These are phyloP conservation scores for Aspergillus incahuasiensis DNA, from an alignment of 495 filamentous ascomycete genomes.

Conservation along the genomic window DNA sequence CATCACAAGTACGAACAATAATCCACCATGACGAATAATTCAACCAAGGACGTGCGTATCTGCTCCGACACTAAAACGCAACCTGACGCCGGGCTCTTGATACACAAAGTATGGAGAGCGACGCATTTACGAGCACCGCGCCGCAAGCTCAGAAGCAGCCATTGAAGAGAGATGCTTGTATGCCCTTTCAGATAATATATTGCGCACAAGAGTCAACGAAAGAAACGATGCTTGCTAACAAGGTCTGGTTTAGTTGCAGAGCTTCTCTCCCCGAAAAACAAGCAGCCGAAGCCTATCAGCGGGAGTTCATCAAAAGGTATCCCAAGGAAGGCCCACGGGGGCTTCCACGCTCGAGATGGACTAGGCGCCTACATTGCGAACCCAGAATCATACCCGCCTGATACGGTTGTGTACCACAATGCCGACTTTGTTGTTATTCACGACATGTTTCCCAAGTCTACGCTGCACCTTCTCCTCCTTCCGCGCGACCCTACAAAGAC, in stretches of 20 bases:
- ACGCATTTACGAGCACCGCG: background rate
- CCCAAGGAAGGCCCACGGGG: slow-evolving; percentile 16
- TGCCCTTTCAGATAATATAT: slow-evolving; percentile 1
- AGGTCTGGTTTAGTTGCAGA: slow-evolving; percentile 52
- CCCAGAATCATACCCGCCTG: slow-evolving; percentile 57
- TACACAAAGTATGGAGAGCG: background rate
- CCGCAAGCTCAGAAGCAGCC: slow-evolving; percentile 14
- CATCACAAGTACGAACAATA: background rate
- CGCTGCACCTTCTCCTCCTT: slow-evolving; percentile 80
- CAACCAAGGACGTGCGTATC: background rate
- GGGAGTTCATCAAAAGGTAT: slow-evolving; percentile 25
- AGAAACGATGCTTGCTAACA: background rate
- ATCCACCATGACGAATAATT: background rate
- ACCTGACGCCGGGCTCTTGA: background rate
- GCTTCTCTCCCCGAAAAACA: slow-evolving; percentile 60
- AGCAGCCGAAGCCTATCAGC: slow-evolving; percentile 34
- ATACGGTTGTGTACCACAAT: slow-evolving; percentile 64
- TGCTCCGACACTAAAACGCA: background rate
- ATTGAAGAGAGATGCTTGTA: slow-evolving; percentile 44
- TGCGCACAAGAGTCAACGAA: background rate
- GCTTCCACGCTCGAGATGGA: slow-evolving; percentile 50
- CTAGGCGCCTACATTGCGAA: slow-evolving; percentile 68
- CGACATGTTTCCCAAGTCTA: slow-evolving; percentile 81
- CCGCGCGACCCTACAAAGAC: slow-evolving; percentile 63
- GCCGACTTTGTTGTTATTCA: slow-evolving; percentile 72